Base-by-base conservation (phyloP, 2,329 filamentous ascomycete genomes). In the Beauveria varroae region DNA sequence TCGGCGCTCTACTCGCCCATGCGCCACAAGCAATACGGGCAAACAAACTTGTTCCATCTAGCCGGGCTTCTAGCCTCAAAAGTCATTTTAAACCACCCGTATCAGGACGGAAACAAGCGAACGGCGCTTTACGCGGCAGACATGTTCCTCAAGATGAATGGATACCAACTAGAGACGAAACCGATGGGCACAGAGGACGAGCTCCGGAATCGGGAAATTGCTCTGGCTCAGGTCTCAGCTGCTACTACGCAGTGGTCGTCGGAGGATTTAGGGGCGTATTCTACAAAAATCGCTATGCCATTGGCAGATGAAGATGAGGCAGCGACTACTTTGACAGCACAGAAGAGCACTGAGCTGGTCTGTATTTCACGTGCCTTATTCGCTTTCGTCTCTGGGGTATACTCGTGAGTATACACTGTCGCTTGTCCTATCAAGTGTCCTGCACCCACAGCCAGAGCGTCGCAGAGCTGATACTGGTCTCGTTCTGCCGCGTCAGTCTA, bases 111-210 rank as follows among this genome's bases (percentile, higher is more conserved):
- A 20, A 68, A 67, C 53, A 68, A 67, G 30, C 43, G 65, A 47
- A 63, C 53, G n/a, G 58, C 65, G 37, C 63, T 65, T 2, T 61
- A 43, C 1, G 65, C 66, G 1, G 64, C 63, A n/a, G 63, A 67
- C 20, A 65, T 65, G 65, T 65, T 68, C 41, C 56, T 67, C 5
- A 64, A 65, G 40, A 64, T 65, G 22, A 67, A 68, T n/a, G 63
- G 66, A 3, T 62, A 65, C 50, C 63, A 64, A 41, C 24, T 68
- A 2, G 63, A 62, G 50, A 59, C 44, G 34, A 55, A 24, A 3
- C 57, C 43, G 28, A 52, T 34, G 46, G 57, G 22, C 9, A 56
- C 34, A 1, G 24, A 37, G 26, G 53, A 64, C 6, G 37, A 24
- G n/a, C 55, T 50, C 9, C 44, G 63, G 5, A 26, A 67, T 14